Percentiles rank a stretch among this genome's conserved stretches.
These are phyloP conservation scores for Colletotrichum liriopes DNA, from an alignment of 2,329 filamentous ascomycete genomes.

Conservation along the genomic window DNA sequence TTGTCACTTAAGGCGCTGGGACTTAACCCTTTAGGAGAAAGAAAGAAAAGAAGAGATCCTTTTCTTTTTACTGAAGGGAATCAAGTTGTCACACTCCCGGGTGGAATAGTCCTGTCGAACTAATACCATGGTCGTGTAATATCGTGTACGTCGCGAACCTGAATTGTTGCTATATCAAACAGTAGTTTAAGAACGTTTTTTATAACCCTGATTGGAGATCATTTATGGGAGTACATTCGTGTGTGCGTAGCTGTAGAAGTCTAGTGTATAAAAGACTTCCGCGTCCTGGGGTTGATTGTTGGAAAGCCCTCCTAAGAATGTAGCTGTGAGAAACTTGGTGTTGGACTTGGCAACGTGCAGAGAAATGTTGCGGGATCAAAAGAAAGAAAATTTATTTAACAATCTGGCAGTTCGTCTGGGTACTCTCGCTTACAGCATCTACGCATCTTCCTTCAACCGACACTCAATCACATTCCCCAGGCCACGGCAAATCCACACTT, in stretches of 20 bases:
- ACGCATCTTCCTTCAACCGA: conserved; percentile 24
- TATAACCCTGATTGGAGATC: not conserved
- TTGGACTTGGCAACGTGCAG: not conserved
- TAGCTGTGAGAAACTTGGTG: not conserved
- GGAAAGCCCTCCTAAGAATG: not conserved
- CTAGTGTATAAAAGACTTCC: not conserved
- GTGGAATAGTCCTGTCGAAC: not conserved
- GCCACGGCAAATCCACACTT: conserved; percentile 34
- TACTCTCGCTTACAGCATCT: not conserved
- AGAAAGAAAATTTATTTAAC: not conserved
- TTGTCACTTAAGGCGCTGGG: not conserved
- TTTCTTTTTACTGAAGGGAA: not conserved
- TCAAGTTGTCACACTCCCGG: not conserved
- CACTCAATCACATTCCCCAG: conserved; percentile 35
- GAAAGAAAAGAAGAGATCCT: not conserved
- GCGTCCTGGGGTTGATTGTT: not conserved
- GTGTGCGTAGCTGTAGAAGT: not conserved
- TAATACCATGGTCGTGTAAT: not conserved
- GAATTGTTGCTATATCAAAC: not conserved
- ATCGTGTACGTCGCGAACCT: not conserved
- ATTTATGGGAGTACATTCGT: not conserved
- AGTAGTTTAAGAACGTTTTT: not conserved
- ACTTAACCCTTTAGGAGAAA: not conserved
- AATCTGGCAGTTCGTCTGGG: not conserved
- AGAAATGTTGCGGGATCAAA: not conserved